Base-by-base conservation (phyloP, 768 basidiomycete species). In the Ramaria sp. region DNA sequence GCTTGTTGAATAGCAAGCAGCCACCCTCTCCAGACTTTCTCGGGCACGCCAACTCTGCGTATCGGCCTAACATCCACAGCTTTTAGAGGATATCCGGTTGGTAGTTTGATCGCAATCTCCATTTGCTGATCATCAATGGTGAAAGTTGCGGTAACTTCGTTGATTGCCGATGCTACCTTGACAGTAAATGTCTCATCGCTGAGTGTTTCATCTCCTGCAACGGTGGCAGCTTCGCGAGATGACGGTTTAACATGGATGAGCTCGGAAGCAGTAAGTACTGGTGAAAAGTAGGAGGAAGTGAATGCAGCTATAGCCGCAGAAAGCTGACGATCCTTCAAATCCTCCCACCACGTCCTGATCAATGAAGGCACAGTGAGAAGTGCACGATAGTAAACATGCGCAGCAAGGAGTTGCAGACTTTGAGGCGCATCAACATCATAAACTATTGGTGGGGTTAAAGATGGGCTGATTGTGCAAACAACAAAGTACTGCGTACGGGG, bases 21-120 rank as follows among this genome's bases (percentile, higher is more conserved):
- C 96, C 95, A 99, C 1, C 86, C 85, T 59, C 93, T 75, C 95
- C 94, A 98, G 57, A 80, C 79, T 57, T 81, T 82, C 63, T 95
- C 93, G 16, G 86, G 79, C 6, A 98, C 91, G 5, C 92, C 96
- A 8, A 96, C 82, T 59, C 80, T 75, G 64, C 83, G 82, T 37
- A 84, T 73, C 58, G 94, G 94, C 62, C 79, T 79, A n/a, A 97
- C 81, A 61, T 94, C 93, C 25, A 97, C 85, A 42, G 76, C 77
- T 59, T 84, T 84, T 34, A 99, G 71, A 0, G 96, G 96, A 81
- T 90, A 99, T 63, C 97, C 95, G 1, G 68, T 64, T 5, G 96
- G 96, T 27, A 98, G 81, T 61, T 83, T 80, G 58, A 98, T 71
- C 37, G 77, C 81, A 56, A 99, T 82, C 69, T 98, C 95, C 59